These are phyloP conservation scores for Parsonsia alboflavescens DNA, from an alignment of 257 asterid genomes.

Conservation along the genomic window DNA sequence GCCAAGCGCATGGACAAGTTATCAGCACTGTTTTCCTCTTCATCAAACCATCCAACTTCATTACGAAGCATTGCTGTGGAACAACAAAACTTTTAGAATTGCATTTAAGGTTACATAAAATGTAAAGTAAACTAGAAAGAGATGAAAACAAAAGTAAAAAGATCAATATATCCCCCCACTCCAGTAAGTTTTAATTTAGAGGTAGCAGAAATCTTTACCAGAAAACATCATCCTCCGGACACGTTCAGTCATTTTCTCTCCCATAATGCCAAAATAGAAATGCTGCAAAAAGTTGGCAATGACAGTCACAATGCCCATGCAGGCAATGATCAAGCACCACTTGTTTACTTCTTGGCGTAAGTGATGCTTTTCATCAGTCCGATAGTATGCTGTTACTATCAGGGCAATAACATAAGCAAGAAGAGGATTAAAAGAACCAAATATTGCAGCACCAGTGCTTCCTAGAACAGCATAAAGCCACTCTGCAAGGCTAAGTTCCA, in stretches of 20 bases:
- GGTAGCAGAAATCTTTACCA: slow-evolving; percentile 39
- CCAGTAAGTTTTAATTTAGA: slow-evolving; percentile 4
- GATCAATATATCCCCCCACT: neutral
- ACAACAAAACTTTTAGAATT: slow-evolving; percentile 5
- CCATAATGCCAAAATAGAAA: slow-evolving; percentile 98
- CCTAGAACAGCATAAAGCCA: slow-evolving; percentile 99
- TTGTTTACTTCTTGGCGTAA: slow-evolving; percentile 60
- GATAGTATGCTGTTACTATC: slow-evolving; percentile 77
- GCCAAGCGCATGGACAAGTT: slow-evolving; percentile 97
- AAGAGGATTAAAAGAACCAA: slow-evolving; percentile 92
- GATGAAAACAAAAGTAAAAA: neutral
- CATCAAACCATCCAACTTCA: slow-evolving; percentile 99
- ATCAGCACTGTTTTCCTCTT: slow-evolving; percentile 97
- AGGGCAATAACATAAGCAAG: slow-evolving; percentile 93
- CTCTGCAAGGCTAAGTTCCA: slow-evolving; percentile 97
- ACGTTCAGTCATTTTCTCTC: slow-evolving; percentile 99
- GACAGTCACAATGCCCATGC: slow-evolving; percentile 97
- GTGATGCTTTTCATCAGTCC: slow-evolving; percentile 47
- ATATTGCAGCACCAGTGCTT: slow-evolving; percentile 93
- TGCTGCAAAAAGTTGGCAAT: slow-evolving; percentile 96
- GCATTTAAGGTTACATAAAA: neutral
- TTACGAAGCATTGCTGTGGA: slow-evolving; percentile 95
- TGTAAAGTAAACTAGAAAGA: neutral
- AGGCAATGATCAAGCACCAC: slow-evolving; percentile 90
- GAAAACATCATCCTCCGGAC: slow-evolving; percentile 99